phyloP scores from a whole-genome alignment of 2,329 filamentous ascomycete genomes.

The Claviceps purpurea region DNA sequence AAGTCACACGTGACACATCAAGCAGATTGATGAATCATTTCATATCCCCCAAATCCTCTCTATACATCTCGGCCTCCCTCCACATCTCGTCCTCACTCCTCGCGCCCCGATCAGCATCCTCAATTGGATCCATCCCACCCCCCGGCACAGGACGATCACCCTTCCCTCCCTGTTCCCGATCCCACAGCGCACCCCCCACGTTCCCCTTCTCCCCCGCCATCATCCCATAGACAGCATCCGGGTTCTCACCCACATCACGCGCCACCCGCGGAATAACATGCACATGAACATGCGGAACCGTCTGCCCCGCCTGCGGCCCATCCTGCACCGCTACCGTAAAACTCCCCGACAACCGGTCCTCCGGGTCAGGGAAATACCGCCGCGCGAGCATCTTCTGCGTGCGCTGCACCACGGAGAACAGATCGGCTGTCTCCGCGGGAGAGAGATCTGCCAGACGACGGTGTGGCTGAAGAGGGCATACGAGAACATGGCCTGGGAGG shows the following conservation, averaged over 20 bases:
- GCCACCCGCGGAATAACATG: slow-evolving; percentile 69
- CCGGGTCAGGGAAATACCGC: slow-evolving; percentile 39
- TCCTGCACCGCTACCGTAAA: slow-evolving; percentile 96
- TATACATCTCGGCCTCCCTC: slow-evolving; percentile 59
- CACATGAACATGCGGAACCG: slow-evolving; percentile 83
- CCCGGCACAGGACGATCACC: slow-evolving; percentile 28
- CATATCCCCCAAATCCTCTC: slow-evolving; percentile 28
- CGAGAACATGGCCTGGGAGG: slow-evolving; percentile 81
- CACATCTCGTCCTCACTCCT: slow-evolving; percentile 65
- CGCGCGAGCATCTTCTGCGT: slow-evolving; percentile 62
- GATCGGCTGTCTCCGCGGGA: slow-evolving; percentile 57
- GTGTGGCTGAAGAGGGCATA: slow-evolving; percentile 61
- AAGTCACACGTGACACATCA: neutral
- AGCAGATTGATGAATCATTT: neutral
- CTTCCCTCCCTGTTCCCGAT: slow-evolving; percentile 22
- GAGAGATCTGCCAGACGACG: slow-evolving; percentile 65
- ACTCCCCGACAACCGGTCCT: slow-evolving; percentile 38
- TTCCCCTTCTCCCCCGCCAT: slow-evolving; percentile 80
- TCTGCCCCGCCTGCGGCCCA: slow-evolving; percentile 80
- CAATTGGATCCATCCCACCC: slow-evolving; percentile 53
- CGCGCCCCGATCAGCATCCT: slow-evolving; percentile 55
- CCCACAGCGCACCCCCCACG: slow-evolving; percentile 56
- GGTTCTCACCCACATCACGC: slow-evolving; percentile 30
- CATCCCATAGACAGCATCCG: slow-evolving; percentile 67
- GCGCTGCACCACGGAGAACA: slow-evolving; percentile 76